Evolutionary conservation across 192 early-diverging fungal genomes (phyloP), one percentile per base, ranked within the genome.

Genomic region (Coemansia furcata): DNA sequence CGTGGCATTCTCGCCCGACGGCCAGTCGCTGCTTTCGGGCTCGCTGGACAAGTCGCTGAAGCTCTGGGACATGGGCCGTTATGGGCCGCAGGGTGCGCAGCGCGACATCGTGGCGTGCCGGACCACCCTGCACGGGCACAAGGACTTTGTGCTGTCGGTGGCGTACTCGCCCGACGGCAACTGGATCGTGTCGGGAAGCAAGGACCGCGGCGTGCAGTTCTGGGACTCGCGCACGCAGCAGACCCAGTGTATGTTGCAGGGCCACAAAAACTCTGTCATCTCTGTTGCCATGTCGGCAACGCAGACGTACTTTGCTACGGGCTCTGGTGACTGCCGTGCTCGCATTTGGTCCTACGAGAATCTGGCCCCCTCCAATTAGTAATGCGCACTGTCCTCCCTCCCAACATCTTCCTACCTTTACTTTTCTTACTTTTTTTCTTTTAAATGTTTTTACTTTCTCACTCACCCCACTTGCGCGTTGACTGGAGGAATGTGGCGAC

Each of bases 241-340:
- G 62, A 89, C 86, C 35, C 89, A 91, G 70, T 91, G 91, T 66
- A 91, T 92, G 89, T 80, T 99, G 72, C 73, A 76, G 65, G 98
- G 98, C 26, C 96, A 98, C 73, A 97, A 96, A 83, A 98, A 99
- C 84, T 97, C 96, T 66, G 97, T 99, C 29, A 97, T 99, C 60
- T 92, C 89, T 17, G 91, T 99, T 30, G 94, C 94, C 6, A 72
- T 96, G 67, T 91, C 88, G 66, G 89, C 91, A 4, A 85, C 77
- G 3, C 92, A 93, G 23, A 89, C 90, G 10, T 79, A 94, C 58
- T 96, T 99, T 87, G 97, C 97, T 6, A 99, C 97, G 17, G 97
- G 95, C 15, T 93, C 93, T 39, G 97, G 97, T 52, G 97, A 99
- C 87, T 90, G 86, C 66, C 85, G 89, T 57, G 95, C 93, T 19